A percentile compares a stretch with the other conserved stretches of the same genome.
These are phyloP conservation scores for Melocanna baccifera DNA, from an alignment of 176 grass and related monocot species.

Conservation along the genomic window DNA sequence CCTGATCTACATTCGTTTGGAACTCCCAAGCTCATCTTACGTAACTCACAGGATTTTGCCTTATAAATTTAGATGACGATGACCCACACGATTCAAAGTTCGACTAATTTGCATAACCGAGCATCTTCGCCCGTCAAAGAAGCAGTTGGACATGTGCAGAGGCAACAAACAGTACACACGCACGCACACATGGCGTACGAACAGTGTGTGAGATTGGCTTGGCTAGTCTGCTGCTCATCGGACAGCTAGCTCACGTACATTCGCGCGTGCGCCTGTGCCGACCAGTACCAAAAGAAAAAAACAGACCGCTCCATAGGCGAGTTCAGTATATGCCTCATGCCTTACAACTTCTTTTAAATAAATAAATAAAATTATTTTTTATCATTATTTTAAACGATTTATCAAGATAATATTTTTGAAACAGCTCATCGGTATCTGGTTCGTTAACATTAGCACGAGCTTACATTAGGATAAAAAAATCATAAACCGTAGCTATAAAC, in stretches of 20 bases:
- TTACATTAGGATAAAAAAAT: rapidly evolving
- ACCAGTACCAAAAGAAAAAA: not conserved
- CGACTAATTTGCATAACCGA: not conserved
- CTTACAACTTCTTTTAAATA: too few species aligned
- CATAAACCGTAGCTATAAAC: too few species aligned
- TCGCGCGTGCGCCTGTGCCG: not conserved
- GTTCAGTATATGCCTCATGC: too few species aligned
- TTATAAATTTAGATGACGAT: not conserved
- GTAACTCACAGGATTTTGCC: not conserved
- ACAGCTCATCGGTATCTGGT: too few species aligned
- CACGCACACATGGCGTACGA: not conserved
- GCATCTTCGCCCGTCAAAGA: not conserved
- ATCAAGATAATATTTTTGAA: too few species aligned
- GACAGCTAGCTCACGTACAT: not conserved
- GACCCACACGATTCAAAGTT: not conserved
- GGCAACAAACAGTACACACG: not conserved
- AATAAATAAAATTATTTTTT: too few species aligned
- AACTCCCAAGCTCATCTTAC: not conserved
- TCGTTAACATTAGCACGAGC: too few species aligned
- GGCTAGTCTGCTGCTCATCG: not conserved
- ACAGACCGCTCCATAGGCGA: too few species aligned
- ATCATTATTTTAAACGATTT: too few species aligned
- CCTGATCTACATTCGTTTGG: not conserved
- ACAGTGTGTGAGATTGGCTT: not conserved
- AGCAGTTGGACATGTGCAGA: not conserved